phyloP scores from a whole-genome alignment of 2,329 filamentous ascomycete genomes.

The Hortaea werneckii region DNA sequence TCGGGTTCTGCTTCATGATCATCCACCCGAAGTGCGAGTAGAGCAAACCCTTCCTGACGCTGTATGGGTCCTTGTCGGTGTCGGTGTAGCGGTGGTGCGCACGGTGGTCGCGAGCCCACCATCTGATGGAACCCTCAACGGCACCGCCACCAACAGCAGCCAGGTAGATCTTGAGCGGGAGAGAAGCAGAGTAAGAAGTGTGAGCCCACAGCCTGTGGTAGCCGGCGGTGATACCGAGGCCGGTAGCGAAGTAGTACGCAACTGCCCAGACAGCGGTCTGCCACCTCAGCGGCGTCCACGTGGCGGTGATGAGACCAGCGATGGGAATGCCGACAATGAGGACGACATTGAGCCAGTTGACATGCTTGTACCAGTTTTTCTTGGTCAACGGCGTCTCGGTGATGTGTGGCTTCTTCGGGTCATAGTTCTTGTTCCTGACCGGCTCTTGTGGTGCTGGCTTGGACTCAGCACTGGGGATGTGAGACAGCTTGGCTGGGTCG shows the following conservation, averaged over 20 bases:
- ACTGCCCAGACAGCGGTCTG: constrained; percentile 67
- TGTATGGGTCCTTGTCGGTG: constrained; percentile 86
- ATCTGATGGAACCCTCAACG: constrained; percentile 75
- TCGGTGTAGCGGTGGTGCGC: constrained; percentile 88
- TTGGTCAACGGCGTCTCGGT: constrained; percentile 70
- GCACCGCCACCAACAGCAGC: constrained; percentile 73
- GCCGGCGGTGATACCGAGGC: constrained; percentile 38
- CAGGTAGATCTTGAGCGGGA: constrained; percentile 71
- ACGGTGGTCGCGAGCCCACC: constrained; percentile 81
- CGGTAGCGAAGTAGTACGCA: constrained; percentile 71
- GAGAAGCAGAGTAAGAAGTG: constrained; percentile 66
- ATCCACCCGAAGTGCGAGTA: constrained; percentile 86
- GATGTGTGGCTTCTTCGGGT: constrained; percentile 72
- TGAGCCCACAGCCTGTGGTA: constrained; percentile 84
- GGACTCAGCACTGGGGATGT: constrained; percentile 37
- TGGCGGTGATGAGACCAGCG: constrained; percentile 59
- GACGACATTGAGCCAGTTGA: constrained; percentile 85
- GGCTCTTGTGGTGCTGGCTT: constrained; percentile 38
- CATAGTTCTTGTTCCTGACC: constrained; percentile 42
- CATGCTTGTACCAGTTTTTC: constrained; percentile 80
- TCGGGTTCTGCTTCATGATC: constrained; percentile 88
- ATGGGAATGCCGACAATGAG: constrained; percentile 72
- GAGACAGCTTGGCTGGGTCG: constrained; percentile 38
- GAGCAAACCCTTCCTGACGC: constrained; percentile 74
- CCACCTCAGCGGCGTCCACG: constrained; percentile 65